Percentiles rank a stretch among this genome's conserved stretches.
phyloP scores from a whole-genome alignment of 345 rosid genomes.

The Mallotus nudiflorus region DNA sequence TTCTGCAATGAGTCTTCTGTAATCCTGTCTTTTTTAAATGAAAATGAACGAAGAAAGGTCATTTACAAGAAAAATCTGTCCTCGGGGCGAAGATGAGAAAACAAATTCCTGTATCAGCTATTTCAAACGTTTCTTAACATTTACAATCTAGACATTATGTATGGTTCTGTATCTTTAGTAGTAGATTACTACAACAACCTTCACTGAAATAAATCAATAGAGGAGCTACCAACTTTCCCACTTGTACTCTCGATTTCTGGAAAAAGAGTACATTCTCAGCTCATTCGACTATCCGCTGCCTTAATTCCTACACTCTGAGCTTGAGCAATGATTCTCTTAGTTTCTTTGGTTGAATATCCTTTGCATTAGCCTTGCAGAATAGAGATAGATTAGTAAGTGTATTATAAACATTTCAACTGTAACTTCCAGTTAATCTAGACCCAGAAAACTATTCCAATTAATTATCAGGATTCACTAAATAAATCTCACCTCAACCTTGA shows the following conservation, averaged over 20 bases:
- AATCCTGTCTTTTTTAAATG: constrained; percentile 2
- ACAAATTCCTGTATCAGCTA: background rate
- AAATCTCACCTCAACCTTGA: constrained; percentile 62
- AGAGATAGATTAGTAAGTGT: constrained; percentile 5
- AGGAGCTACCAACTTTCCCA: background rate
- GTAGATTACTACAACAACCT: background rate
- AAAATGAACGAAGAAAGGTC: background rate
- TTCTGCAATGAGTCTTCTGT: background rate
- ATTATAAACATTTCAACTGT: no score
- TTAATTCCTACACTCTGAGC: constrained; percentile 19
- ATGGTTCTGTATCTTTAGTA: background rate
- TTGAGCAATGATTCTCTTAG: constrained; percentile 38
- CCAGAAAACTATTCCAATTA: background rate
- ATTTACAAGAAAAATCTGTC: background rate
- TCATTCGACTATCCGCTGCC: background rate
- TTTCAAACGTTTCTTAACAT: background rate
- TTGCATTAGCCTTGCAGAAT: constrained; percentile 26
- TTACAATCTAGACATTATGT: constrained; percentile 7
- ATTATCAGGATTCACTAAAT: constrained; percentile 5
- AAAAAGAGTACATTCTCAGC: background rate
- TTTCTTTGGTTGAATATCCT: constrained; percentile 36
- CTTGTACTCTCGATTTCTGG: constrained; percentile 9
- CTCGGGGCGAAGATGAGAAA: background rate
- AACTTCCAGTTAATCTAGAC: background rate
- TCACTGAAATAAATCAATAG: background rate